phyloP scores from a whole-genome alignment of 768 basidiomycete species.

The Daedaleopsis sinensis region DNA sequence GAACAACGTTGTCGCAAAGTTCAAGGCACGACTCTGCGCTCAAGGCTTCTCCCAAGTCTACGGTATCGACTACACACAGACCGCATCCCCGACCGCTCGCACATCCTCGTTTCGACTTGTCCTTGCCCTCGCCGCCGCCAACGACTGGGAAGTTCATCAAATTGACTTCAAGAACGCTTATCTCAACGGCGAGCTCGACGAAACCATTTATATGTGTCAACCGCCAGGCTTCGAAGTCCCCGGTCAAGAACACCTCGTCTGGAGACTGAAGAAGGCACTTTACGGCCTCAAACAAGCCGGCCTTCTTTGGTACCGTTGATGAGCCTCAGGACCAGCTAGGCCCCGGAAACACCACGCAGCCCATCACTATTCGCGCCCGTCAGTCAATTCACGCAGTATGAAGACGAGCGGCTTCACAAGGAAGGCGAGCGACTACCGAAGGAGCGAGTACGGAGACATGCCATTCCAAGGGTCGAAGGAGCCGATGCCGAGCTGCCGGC shows the following conservation, averaged over 20 bases:
- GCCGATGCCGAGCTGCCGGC: no score
- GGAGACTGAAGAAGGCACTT: slow-evolving; percentile 18
- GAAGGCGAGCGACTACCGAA: no score
- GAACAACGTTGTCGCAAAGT: slow-evolving; percentile 18
- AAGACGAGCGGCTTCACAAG: no score
- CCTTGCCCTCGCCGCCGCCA: slow-evolving; percentile 27
- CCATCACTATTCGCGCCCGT: no score
- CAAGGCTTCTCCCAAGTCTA: slow-evolving; percentile 36
- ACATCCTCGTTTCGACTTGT: slow-evolving; percentile 30
- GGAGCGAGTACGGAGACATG: no score
- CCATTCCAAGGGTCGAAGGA: no score
- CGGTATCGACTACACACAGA: slow-evolving; percentile 30
- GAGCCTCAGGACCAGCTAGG: no score
- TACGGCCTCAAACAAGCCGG: slow-evolving; percentile 35
- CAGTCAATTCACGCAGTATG: no score
- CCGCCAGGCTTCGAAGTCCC: slow-evolving; percentile 5
- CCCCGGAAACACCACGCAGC: no score
- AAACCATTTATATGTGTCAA: slow-evolving; percentile 16
- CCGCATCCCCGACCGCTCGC: slow-evolving; percentile 31
- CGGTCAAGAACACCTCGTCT: slow-evolving; percentile 16
- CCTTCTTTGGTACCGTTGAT: slow-evolving; percentile 24
- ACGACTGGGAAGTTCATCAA: slow-evolving; percentile 33
- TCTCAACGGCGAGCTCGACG: slow-evolving; percentile 26
- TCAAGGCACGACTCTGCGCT: slow-evolving; percentile 31
- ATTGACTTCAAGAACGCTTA: slow-evolving; percentile 39